phyloP scores from a whole-genome alignment of 2,329 filamentous ascomycete genomes.

The Pseudopithomyces maydicus region DNA sequence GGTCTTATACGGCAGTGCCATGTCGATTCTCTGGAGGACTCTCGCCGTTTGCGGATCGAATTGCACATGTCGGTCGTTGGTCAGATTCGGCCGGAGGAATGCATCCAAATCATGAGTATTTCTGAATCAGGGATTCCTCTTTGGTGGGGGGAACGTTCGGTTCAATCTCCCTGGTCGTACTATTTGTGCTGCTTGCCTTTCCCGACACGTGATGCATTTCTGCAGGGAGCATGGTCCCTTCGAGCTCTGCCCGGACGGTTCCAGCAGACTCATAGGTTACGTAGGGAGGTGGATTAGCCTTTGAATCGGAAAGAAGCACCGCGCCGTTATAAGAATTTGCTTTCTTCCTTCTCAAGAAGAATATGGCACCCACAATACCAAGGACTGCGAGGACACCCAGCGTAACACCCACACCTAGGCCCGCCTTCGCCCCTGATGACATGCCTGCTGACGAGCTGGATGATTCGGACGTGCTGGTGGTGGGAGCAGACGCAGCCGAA shows the following conservation, averaged over 20 bases:
- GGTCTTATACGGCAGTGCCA: no score
- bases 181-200: background rate
- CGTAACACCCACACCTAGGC: slow-evolving; percentile 11
- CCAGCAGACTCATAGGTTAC: slow-evolving; percentile 4
- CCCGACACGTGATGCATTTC: background rate
- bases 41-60: no score
- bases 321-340: background rate
- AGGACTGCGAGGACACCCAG: slow-evolving; percentile 11
- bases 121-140: background rate
- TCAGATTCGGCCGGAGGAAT: no score
- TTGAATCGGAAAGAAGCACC: background rate
- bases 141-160: background rate
- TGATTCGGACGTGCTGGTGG: background rate
- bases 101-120: background rate
- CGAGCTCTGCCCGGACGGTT: background rate
- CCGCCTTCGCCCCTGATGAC: slow-evolving; percentile 11
- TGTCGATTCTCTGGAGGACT: no score
- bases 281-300: background rate
- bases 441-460: slow-evolving; percentile 2
- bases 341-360: slow-evolving; percentile 5
- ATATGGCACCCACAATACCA: slow-evolving; percentile 7
- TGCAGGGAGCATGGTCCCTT: background rate
- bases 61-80: no score
- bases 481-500: background rate
- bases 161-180: background rate